Conservation (phyloP, 2,329 filamentous ascomycete genomes). For the Pestalotiopsis fici region DNA sequence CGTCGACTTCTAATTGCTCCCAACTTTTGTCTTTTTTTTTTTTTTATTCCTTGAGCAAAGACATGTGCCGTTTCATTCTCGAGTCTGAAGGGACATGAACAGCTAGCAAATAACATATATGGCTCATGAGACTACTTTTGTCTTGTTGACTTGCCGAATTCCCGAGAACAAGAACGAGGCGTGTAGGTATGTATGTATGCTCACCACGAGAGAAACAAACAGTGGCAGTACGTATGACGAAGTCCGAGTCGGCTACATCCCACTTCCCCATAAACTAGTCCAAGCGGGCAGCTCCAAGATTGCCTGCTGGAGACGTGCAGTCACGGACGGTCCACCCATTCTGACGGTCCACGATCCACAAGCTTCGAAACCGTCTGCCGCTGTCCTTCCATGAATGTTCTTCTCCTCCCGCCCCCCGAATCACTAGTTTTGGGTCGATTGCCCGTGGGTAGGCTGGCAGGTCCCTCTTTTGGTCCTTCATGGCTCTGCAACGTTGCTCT, state of each 20-base stretch:
- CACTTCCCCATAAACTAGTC: constrained; percentile 6
- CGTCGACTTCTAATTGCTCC: not conserved
- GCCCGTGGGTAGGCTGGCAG: not conserved
- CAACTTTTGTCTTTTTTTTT: too few species aligned
- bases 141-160: not conserved
- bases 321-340: not conserved
- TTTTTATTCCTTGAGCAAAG: too few species aligned
- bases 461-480: not conserved
- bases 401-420: not conserved
- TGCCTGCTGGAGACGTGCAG: not conserved
- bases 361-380: not conserved
- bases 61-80: too few species aligned
- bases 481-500: not conserved
- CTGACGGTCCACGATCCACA: constrained; percentile 2
- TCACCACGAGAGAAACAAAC: not conserved
- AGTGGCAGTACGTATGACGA: not conserved
- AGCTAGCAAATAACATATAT: too few species aligned
- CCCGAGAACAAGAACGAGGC: not conserved
- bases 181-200: not conserved
- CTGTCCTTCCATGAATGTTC: not conserved
- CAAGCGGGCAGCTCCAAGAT: constrained; percentile 2
- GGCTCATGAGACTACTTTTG: too few species aligned
- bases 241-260: not conserved
- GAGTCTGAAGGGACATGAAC: too few species aligned
- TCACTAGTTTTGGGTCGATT: not conserved